Conservation (phyloP, 768 basidiomycete species). For the Thelephora aurantiotincta region DNA sequence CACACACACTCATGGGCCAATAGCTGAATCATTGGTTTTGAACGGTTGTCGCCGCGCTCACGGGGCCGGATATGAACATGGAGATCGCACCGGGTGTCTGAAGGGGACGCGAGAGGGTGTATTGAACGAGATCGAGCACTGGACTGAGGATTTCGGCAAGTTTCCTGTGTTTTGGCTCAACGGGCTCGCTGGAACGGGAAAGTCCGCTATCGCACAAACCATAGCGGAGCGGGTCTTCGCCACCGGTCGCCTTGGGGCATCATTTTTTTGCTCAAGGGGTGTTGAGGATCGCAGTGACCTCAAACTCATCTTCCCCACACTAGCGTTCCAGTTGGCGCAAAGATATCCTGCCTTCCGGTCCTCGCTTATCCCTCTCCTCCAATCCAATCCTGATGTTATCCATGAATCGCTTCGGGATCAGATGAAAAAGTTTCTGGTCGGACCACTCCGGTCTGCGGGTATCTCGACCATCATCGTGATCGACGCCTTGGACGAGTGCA, state of each 20-base stretch:
- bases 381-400: not conserved
- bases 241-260: slow-evolving; percentile 16
- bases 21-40: not conserved
- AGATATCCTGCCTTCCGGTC: slow-evolving; percentile 4
- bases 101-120: not conserved
- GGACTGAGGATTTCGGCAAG: slow-evolving; percentile 9
- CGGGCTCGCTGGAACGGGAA: slow-evolving; percentile 23
- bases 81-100: not conserved
- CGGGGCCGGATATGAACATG: not conserved
- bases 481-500: slow-evolving; percentile 24
- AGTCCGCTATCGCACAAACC: slow-evolving; percentile 23
- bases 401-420: not conserved
- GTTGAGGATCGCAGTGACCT: slow-evolving; percentile 10
- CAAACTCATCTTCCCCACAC: slow-evolving; percentile 17
- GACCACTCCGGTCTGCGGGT: slow-evolving; percentile 1
- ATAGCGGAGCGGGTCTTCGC: slow-evolving; percentile 13
- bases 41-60: not conserved
- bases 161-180: slow-evolving; percentile 15
- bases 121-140: slow-evolving; percentile 10
- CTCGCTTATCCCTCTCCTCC: not conserved
- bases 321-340: slow-evolving; percentile 17
- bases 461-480: slow-evolving; percentile 16
- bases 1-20: too few relatives aligned
- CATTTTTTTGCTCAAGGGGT: slow-evolving; percentile 18
- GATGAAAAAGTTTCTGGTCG: slow-evolving; percentile 6